Evolutionary conservation across 2,329 filamentous ascomycete species (phyloP).

Genomic region (Cladophialophora carrionii): DNA sequence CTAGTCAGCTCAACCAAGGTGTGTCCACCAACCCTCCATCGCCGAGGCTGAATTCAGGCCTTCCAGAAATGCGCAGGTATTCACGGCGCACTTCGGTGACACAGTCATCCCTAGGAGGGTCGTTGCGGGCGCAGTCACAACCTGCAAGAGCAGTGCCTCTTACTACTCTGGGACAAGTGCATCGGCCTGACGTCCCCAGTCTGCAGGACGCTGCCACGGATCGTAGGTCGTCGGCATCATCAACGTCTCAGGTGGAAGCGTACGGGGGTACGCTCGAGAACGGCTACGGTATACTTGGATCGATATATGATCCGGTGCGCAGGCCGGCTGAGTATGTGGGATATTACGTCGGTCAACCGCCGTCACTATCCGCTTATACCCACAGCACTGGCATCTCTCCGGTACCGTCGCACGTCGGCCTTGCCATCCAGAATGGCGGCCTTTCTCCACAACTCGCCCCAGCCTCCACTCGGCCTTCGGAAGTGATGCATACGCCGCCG

Average conservation of each 20-base stretch:
- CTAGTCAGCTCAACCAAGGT: constrained; percentile 41
- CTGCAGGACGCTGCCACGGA: constrained; percentile 41
- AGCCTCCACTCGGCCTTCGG: constrained; percentile 20
- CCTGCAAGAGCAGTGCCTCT: constrained; percentile 50
- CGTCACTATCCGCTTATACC: constrained; percentile 49
- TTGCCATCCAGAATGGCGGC: constrained; percentile 47
- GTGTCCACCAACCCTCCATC: constrained; percentile 53
- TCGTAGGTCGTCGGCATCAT: constrained; percentile 42
- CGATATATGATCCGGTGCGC: constrained; percentile 42
- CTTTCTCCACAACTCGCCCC: constrained; percentile 42
- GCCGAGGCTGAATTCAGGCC: constrained; percentile 46
- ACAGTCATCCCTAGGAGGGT: constrained; percentile 48
- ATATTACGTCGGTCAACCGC: constrained; percentile 52
- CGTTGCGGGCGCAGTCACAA: constrained; percentile 55
- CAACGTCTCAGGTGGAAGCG: constrained; percentile 29
- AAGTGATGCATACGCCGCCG: constrained; percentile 20
- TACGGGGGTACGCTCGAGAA: constrained; percentile 21
- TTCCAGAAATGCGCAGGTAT: constrained; percentile 51
- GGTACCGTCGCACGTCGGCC: constrained; percentile 45
- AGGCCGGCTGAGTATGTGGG: constrained; percentile 50
- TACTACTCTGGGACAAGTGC: constrained; percentile 44
- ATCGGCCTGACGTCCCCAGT: constrained; percentile 42
- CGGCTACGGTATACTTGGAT: constrained; percentile 20
- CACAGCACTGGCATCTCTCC: constrained; percentile 47
- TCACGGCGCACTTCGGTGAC: constrained; percentile 51